These are phyloP conservation scores for Candida argentea DNA, from an alignment of 805 yeast genomes.

Conservation along the genomic window DNA sequence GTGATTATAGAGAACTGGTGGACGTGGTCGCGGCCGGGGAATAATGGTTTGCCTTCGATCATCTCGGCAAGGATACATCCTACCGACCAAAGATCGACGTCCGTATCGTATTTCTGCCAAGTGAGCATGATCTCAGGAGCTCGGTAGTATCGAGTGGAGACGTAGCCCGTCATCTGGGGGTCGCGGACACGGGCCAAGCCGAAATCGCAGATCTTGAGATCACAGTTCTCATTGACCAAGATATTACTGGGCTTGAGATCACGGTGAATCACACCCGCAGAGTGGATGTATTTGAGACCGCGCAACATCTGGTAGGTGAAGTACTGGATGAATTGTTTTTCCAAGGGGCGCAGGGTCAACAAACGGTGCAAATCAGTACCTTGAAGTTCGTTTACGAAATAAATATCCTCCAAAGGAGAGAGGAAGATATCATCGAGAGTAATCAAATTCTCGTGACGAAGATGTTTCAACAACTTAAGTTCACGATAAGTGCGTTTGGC, in stretches of 20 bases:
- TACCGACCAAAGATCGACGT: slow-evolving; percentile 96
- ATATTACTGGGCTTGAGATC: slow-evolving; percentile 83
- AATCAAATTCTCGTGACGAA: slow-evolving; percentile 90
- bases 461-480: slow-evolving; percentile 81
- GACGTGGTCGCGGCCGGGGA: slow-evolving; percentile 97
- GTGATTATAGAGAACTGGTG: slow-evolving; percentile 97
- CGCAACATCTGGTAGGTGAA: slow-evolving; percentile 89
- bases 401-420: slow-evolving; percentile 89
- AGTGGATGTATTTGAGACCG: slow-evolving; percentile 82
- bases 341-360: slow-evolving; percentile 86
- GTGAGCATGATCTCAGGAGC: slow-evolving; percentile 99
- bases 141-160: slow-evolving; percentile 88
- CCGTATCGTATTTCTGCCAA: slow-evolving; percentile 96
- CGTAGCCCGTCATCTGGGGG: slow-evolving; percentile 98
- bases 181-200: slow-evolving; percentile 96
- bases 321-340: slow-evolving; percentile 93
- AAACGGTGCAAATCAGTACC: slow-evolving; percentile 94
- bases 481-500: slow-evolving; percentile 97
- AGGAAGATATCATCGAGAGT: slow-evolving; percentile 88
- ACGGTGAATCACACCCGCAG: slow-evolving; percentile 87
- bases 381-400: slow-evolving; percentile 92
- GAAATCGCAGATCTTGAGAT: slow-evolving; percentile 83
- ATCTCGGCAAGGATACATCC: slow-evolving; percentile 97
- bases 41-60: slow-evolving; percentile 93
- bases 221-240: slow-evolving; percentile 82